Conservation (phyloP, 345 rosid genomes). For the Arabis alpina region DNA sequence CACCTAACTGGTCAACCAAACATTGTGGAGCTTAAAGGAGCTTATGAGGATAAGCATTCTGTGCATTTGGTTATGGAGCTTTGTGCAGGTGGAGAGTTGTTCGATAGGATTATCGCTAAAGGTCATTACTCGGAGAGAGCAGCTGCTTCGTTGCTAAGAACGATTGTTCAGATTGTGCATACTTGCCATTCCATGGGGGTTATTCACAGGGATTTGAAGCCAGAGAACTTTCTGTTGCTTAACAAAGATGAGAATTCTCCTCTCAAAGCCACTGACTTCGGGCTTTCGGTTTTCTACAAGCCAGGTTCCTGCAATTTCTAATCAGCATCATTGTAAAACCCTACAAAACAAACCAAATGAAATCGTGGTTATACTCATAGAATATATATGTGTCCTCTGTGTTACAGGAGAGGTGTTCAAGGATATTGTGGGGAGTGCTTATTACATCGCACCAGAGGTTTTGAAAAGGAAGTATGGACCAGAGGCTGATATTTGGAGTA, state of each 20-base stretch:
- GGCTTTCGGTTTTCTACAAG: constrained; percentile 71
- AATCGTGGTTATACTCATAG: neutral
- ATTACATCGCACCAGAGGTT: constrained; percentile 82
- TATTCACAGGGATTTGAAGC: constrained; percentile 75
- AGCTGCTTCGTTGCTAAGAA: constrained; percentile 60
- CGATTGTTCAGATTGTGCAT: constrained; percentile 65
- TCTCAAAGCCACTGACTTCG: constrained; percentile 76
- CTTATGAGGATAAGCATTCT: constrained; percentile 68
- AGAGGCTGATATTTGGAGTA: constrained; percentile 76
- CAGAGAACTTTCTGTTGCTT: constrained; percentile 71
- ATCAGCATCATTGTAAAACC: constrained; percentile 9
- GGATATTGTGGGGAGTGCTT: constrained; percentile 82
- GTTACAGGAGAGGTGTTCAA: constrained; percentile 62
- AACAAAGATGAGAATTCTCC: constrained; percentile 66
- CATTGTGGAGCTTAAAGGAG: constrained; percentile 74
- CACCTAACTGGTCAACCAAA: constrained; percentile 70
- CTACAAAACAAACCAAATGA: neutral
- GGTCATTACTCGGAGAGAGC: constrained; percentile 77
- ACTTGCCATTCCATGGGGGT: constrained; percentile 77
- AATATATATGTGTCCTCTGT: neutral
- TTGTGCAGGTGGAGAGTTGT: constrained; percentile 78
- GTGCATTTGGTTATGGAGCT: constrained; percentile 84
- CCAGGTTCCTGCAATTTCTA: constrained; percentile 47
- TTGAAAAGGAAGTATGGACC: constrained; percentile 70
- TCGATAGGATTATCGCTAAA: constrained; percentile 66